Base-by-base conservation (phyloP, 2,329 filamentous ascomycete genomes). In the Aspergillus pseudotamarii region DNA sequence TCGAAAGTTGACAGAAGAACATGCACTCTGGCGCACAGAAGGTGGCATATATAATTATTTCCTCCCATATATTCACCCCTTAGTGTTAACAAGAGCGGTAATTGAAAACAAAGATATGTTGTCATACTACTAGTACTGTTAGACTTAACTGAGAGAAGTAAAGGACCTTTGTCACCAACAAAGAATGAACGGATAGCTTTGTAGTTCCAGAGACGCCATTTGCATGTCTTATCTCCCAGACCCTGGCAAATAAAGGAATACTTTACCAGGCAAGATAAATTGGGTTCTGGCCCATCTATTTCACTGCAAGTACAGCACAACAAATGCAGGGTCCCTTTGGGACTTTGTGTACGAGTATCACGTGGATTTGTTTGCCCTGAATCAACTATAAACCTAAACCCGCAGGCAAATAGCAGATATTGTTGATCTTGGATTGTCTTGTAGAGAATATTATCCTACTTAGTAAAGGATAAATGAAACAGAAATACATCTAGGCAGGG, bases 21-120 rank as follows among this genome's bases (percentile, higher is more conserved):
- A 58, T 60, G 65, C 61, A 69, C 64, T 60, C 46, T 46, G 51
- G 14, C 53, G 66, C 66, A 69, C 66, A 57, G 38, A 53, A 51
- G n/a, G 3, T 23, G 48, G 60, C 46, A 62, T 68, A 64, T 68
- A 65, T 61, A 61, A 34, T n/a, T 10, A 32, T 19, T 51, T 45
- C 26, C 55, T 36, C 14, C 26, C 16, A 11, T 8, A 26, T 26
- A 19, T 14, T 26, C 16, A 26, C 3, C 45, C 23, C 26, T 5
- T 19, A 16, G 10, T 28, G 3, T 8, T 2, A 32, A 34, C 0
- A 14, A 41, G 30, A n/a, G 12, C 36, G 26, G 28, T 14, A 32
- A 28, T 36, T 36, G 5, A 26, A 26, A n/a, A 55, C 21, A 46
- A 34, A 56, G 16, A 45, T 10, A 56, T 19, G 3, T 43, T 32